Conservation (phyloP, 2,329 filamentous ascomycete species). For the Tolypocladium guangdongense region DNA sequence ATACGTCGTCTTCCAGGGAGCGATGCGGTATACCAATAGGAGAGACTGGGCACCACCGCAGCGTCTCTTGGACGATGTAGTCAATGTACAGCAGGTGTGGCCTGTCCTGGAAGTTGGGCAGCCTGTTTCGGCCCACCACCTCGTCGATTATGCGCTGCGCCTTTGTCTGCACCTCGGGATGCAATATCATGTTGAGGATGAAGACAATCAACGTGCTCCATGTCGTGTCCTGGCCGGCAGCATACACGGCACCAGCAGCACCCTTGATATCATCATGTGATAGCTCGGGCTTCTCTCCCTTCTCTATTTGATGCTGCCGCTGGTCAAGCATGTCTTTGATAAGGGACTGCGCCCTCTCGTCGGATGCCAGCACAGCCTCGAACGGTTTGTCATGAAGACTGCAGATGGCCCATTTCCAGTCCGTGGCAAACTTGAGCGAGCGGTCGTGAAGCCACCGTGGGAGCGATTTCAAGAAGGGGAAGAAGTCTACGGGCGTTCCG, state of each 20-base stretch:
- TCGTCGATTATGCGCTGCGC: slow-evolving; percentile 34
- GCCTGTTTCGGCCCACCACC: slow-evolving; percentile 30
- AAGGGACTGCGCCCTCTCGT: slow-evolving; percentile 18
- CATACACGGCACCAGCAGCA: slow-evolving; percentile 35
- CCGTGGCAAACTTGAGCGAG: slow-evolving; percentile 16
- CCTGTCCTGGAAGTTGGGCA: slow-evolving; percentile 36
- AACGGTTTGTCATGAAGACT: slow-evolving; percentile 34
- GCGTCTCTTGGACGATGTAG: slow-evolving; percentile 33
- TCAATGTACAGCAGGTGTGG: slow-evolving; percentile 31
- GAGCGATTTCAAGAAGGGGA: slow-evolving; percentile 32
- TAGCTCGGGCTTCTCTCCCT: slow-evolving; percentile 19
- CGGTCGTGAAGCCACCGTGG: slow-evolving; percentile 24
- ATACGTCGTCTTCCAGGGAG: slow-evolving; percentile 42
- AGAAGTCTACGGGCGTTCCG: slow-evolving; percentile 33
- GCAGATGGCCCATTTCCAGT: slow-evolving; percentile 22
- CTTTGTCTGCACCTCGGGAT: slow-evolving; percentile 33
- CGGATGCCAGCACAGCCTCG: slow-evolving; percentile 19
- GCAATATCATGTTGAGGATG: slow-evolving; percentile 31
- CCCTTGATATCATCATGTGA: slow-evolving; percentile 35
- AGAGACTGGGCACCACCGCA: slow-evolving; percentile 32
- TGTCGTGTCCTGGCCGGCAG: slow-evolving; percentile 35
- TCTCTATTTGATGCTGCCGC: slow-evolving; percentile 11
- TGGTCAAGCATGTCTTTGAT: slow-evolving; percentile 15
- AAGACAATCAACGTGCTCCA: slow-evolving; percentile 30
- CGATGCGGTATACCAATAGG: slow-evolving; percentile 44